Evolutionary conservation across 306 rosid species (phyloP).

Genomic region (Citrullus colocynthis): DNA sequence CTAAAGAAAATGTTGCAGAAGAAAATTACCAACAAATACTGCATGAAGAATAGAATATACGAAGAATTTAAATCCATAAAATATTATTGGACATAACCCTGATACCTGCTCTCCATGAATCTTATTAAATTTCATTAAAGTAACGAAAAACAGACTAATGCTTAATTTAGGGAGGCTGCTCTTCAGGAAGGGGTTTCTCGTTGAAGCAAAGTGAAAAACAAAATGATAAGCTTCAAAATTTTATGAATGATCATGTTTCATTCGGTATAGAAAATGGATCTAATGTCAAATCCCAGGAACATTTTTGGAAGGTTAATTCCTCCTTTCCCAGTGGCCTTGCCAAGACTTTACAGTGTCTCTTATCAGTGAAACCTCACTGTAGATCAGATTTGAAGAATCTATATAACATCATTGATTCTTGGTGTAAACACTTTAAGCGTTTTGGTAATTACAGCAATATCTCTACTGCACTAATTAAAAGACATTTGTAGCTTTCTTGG

Average conservation of each 20-base stretch:
- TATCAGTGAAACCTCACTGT: background rate
- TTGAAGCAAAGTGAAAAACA: background rate
- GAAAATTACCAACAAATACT: background rate
- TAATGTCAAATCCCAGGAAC: background rate
- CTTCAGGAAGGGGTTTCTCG: background rate
- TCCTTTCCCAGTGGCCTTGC: background rate
- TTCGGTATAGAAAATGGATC: background rate
- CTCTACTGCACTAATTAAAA: background rate
- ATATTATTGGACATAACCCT: background rate
- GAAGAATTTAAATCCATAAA: background rate
- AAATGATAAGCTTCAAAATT: background rate
- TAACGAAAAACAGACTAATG: too few species aligned
- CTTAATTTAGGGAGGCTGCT: background rate
- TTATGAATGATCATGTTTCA: background rate
- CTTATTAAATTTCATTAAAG: background rate
- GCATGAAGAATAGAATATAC: background rate
- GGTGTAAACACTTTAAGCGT: background rate
- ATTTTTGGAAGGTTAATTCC: background rate
- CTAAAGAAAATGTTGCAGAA: constrained; percentile 3
- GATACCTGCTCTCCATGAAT: background rate
- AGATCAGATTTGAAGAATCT: background rate
- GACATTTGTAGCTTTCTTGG: background rate
- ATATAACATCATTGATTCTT: background rate
- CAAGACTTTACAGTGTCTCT: background rate
- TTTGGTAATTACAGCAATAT: background rate